phyloP scores from a whole-genome alignment of 139 green algal species.

The Cymbomonas tetramitiformis region DNA sequence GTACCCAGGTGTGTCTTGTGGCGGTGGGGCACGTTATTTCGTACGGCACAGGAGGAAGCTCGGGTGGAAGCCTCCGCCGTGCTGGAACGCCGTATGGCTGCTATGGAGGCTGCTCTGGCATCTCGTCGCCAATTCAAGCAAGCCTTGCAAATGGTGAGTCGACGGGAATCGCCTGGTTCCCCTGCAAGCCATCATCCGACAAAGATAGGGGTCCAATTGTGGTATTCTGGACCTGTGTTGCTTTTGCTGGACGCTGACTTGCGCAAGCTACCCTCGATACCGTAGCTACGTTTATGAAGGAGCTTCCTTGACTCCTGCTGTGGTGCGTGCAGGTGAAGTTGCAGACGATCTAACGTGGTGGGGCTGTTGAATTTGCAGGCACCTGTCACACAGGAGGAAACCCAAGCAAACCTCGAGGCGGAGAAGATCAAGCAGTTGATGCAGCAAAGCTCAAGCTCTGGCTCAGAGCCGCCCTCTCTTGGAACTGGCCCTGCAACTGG shows the following conservation, averaged over 20 bases:
- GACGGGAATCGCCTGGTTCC: background rate
- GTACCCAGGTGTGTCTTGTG: too few relatives aligned
- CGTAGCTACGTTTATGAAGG: background rate
- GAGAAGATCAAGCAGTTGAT: background rate
- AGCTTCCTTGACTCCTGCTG: background rate
- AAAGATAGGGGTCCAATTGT: too few relatives aligned
- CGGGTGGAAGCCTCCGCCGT: constrained; percentile 51
- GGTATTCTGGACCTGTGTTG: too few relatives aligned
- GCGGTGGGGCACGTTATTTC: too few relatives aligned
- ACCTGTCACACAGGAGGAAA: background rate
- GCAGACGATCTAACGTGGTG: background rate
- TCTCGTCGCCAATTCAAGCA: constrained; percentile 31
- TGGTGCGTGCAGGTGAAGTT: background rate
- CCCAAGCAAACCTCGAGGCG: background rate
- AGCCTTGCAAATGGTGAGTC: background rate
- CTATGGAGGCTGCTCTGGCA: constrained; percentile 71
- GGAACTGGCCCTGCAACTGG: constrained; percentile 50
- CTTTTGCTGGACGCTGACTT: background rate
- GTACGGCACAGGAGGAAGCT: too few relatives aligned
- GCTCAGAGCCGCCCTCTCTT: background rate
- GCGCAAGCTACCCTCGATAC: background rate
- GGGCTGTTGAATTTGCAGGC: background rate
- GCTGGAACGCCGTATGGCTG: constrained; percentile 73
- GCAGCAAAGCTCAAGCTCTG: background rate
- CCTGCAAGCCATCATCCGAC: background rate